Evolutionary conservation across 2,329 filamentous ascomycete species (phyloP).

Genomic region (Pseudogymnoascus sp.): DNA sequence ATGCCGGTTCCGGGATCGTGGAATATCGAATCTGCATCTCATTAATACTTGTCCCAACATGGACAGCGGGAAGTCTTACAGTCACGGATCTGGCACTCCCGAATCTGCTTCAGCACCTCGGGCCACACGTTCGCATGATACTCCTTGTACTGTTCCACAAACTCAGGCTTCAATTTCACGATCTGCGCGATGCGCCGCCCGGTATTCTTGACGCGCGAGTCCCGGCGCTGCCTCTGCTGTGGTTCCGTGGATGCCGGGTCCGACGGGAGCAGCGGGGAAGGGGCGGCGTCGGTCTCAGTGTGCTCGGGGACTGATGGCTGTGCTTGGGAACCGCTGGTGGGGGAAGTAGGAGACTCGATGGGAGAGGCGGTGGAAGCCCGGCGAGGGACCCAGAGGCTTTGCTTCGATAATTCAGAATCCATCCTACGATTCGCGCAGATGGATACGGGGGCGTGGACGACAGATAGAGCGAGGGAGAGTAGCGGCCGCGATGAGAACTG

Average conservation of each 20-base stretch:
- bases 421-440: not conserved
- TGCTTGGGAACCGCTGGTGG: not conserved
- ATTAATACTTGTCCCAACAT: not conserved
- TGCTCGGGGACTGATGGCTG: not conserved
- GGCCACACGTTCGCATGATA: slow-evolving; percentile 71
- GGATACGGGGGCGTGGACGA: not conserved
- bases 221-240: not conserved
- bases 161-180: slow-evolving; percentile 62
- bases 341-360: not conserved
- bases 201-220: slow-evolving; percentile 29
- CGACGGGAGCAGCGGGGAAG: not conserved
- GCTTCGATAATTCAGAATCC: not conserved
- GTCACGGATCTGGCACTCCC: slow-evolving; percentile 66
- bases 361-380: not conserved
- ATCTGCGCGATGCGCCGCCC: slow-evolving; percentile 62
- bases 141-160: slow-evolving; percentile 62
- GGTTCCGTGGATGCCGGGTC: not conserved
- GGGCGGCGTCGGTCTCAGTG: not conserved
- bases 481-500: not conserved
- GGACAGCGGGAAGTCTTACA: slow-evolving; percentile 38
- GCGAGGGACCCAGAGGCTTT: slow-evolving; percentile 4
- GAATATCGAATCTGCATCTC: slow-evolving; percentile 59
- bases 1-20: slow-evolving; percentile 56
- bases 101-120: slow-evolving; percentile 68
- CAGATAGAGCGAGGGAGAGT: not conserved